These are phyloP conservation scores for Peltaster fructicola DNA, from an alignment of 2,329 filamentous ascomycete species.

Conservation along the genomic window DNA sequence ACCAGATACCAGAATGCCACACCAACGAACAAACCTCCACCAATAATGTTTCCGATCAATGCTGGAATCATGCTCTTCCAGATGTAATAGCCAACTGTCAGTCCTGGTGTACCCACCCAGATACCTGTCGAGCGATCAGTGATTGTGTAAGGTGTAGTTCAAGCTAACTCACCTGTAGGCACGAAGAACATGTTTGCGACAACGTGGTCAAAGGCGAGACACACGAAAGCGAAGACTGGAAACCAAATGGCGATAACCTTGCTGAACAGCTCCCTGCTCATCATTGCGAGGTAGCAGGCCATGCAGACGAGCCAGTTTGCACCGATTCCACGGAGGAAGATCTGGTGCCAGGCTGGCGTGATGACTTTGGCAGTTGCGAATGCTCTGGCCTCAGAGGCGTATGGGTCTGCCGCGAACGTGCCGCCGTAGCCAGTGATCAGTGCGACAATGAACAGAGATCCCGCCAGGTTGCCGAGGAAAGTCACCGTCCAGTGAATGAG, in stretches of 20 bases:
- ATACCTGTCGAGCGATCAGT: slow-evolving; percentile 31
- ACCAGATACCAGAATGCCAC: slow-evolving; percentile 32
- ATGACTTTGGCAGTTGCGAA: slow-evolving; percentile 34
- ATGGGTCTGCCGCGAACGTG: slow-evolving; percentile 21
- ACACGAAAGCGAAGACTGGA: slow-evolving; percentile 36
- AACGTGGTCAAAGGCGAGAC: slow-evolving; percentile 33
- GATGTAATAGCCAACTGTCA: slow-evolving; percentile 35
- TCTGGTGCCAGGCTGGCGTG: slow-evolving; percentile 31
- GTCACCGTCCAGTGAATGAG: slow-evolving; percentile 14
- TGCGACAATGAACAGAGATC: slow-evolving; percentile 16
- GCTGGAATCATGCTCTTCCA: slow-evolving; percentile 41
- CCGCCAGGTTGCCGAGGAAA: slow-evolving; percentile 18
- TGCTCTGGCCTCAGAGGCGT: slow-evolving; percentile 25
- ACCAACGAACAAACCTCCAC: slow-evolving; percentile 35
- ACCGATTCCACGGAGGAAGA: slow-evolving; percentile 37
- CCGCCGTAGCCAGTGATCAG: slow-evolving; percentile 16
- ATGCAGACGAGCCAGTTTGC: slow-evolving; percentile 41
- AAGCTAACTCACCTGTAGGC: not conserved
- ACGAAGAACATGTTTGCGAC: slow-evolving; percentile 40
- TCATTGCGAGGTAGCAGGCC: slow-evolving; percentile 31
- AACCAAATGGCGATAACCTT: slow-evolving; percentile 41
- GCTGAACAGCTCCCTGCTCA: slow-evolving; percentile 33
- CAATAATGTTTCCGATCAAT: slow-evolving; percentile 35
- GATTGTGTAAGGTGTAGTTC: slow-evolving; percentile 5
- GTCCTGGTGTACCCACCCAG: slow-evolving; percentile 26